These are phyloP conservation scores for Claviceps arundinis DNA, from an alignment of 2,329 filamentous ascomycete genomes.

Conservation along the genomic window DNA sequence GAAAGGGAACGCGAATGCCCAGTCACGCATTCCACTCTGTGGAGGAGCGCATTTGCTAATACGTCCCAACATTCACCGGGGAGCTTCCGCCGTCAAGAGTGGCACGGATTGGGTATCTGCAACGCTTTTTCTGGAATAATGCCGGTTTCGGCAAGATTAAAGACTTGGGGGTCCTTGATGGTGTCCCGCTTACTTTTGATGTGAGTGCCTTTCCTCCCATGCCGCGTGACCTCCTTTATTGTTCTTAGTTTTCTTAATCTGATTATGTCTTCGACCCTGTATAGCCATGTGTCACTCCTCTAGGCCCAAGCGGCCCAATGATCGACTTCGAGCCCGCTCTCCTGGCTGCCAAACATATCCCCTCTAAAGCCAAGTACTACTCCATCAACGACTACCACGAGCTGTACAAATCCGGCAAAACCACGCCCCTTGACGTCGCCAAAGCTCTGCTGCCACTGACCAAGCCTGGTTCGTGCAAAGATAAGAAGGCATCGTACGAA, in stretches of 20 bases:
- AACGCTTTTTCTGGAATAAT: conserved; percentile 56
- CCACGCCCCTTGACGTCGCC: conserved; percentile 60
- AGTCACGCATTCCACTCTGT: too few relatives aligned
- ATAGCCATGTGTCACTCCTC: conserved; percentile 44
- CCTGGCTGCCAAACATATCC: conserved; percentile 25
- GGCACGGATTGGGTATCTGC: conserved; percentile 44
- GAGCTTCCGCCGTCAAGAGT: conserved; percentile 30
- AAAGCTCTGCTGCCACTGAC: conserved; percentile 61
- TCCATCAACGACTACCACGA: conserved; percentile 65
- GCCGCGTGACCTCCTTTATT: too few relatives aligned
- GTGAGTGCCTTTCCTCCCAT: conserved; percentile 18
- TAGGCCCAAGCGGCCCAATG: conserved; percentile 24
- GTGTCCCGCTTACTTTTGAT: conserved; percentile 31
- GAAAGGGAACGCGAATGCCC: too few relatives aligned
- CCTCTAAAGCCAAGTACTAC: conserved; percentile 42
- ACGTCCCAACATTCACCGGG: neutral
- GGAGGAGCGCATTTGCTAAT: neutral
- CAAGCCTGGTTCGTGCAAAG: conserved; percentile 34
- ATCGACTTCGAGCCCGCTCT: conserved; percentile 30
- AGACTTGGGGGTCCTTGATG: conserved; percentile 31
- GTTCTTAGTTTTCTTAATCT: neutral
- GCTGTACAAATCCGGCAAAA: conserved; percentile 53
- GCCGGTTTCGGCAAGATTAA: conserved; percentile 40
- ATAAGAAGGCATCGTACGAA: conserved; percentile 46
- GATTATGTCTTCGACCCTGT: neutral